These are phyloP conservation scores for Cyanophora paradoxa DNA, from an alignment of 78 protist genomes.

Conservation along the genomic window DNA sequence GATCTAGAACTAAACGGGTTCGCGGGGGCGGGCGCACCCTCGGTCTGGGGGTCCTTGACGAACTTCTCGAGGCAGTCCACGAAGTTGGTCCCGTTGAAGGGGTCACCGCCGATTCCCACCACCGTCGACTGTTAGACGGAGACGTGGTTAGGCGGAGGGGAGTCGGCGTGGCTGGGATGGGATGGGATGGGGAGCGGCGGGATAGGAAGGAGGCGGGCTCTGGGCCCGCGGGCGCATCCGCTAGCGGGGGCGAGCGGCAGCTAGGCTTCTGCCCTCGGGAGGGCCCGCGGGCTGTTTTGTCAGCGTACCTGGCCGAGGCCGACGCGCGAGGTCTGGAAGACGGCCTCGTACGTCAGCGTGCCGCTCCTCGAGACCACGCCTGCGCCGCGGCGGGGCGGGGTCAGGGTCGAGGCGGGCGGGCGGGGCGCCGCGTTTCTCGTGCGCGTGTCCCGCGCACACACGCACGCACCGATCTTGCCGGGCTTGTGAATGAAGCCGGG, in stretches of 20 bases:
- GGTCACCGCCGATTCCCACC: constrained; percentile 99
- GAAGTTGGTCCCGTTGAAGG: constrained; percentile 99
- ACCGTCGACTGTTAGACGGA: constrained; percentile 74
- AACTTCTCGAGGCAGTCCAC: constrained; percentile 86
- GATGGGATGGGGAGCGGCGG: neutral
- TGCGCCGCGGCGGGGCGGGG: too few species aligned
- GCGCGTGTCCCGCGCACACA: too few species aligned
- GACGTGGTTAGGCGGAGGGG: neutral
- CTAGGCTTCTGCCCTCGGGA: too few species aligned
- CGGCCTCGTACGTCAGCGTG: constrained; percentile 99
- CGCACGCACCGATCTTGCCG: constrained; percentile 94
- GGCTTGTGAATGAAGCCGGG: constrained; percentile 96
- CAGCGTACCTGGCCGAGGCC: constrained; percentile 97
- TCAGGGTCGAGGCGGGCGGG: too few species aligned
- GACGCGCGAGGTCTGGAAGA: constrained; percentile 90
- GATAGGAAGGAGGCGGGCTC: neutral
- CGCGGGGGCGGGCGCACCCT: too few species aligned
- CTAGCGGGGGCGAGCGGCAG: neutral
- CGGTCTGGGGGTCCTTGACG: constrained; percentile 83
- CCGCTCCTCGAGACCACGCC: constrained; percentile 96
- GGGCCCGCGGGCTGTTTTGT: too few species aligned
- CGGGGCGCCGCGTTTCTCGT: too few species aligned
- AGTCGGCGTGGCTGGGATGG: neutral
- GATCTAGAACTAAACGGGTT: too few species aligned
- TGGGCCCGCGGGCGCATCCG: neutral